A percentile compares a stretch with the other conserved stretches of the same genome.
These are phyloP conservation scores for Melampsora larici-populina DNA, from an alignment of 1,284 basidiomycete species.

Conservation along the genomic window DNA sequence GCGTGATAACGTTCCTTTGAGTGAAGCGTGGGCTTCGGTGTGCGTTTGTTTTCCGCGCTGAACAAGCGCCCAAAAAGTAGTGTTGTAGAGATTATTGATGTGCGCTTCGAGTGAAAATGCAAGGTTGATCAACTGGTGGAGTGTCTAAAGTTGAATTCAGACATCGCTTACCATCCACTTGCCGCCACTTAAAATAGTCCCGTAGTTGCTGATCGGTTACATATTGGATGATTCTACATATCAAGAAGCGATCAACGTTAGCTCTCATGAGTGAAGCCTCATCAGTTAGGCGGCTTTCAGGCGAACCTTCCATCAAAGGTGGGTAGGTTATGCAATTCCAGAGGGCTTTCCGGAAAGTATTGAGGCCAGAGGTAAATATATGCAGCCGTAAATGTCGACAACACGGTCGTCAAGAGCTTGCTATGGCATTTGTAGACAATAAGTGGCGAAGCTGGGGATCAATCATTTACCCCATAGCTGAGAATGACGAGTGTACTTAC, in stretches of 20 bases:
- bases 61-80: slow-evolving; percentile 89
- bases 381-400: slow-evolving; percentile 85
- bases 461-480: not conserved
- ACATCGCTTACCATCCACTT: slow-evolving; percentile 74
- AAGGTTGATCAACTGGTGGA: not conserved
- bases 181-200: slow-evolving; percentile 94
- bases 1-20: slow-evolving; percentile 76
- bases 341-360: slow-evolving; percentile 69
- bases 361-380: slow-evolving; percentile 82
- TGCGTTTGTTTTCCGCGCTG: slow-evolving; percentile 71
- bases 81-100: slow-evolving; percentile 98
- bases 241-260: not conserved
- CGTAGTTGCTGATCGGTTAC: slow-evolving; percentile 68
- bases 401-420: slow-evolving; percentile 83
- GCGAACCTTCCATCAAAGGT: slow-evolving; percentile 75
- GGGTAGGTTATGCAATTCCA: slow-evolving; percentile 68
- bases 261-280: not conserved
- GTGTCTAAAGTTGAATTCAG: not conserved
- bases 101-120: slow-evolving; percentile 64
- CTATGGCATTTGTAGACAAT: slow-evolving; percentile 51
- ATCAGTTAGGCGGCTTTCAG: slow-evolving; percentile 13
- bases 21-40: slow-evolving; percentile 66
- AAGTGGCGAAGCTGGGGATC: not conserved
- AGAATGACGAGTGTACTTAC: not conserved
- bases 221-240: slow-evolving; percentile 70